Conservation (phyloP, 2,329 filamentous ascomycete species). For the Coniochaeta pulveracea region DNA sequence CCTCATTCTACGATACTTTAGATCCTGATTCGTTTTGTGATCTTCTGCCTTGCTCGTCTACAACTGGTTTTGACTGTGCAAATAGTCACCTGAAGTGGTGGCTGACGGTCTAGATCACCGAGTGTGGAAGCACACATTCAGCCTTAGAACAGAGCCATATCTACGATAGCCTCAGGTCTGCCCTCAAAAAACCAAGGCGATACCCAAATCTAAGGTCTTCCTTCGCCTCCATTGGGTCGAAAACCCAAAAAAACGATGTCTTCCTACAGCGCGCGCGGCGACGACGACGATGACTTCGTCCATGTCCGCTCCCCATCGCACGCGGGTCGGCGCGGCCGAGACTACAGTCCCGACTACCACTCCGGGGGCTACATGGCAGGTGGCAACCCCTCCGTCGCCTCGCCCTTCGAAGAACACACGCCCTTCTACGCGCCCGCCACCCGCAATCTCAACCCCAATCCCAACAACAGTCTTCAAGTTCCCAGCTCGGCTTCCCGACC, state of each 20-base stretch:
- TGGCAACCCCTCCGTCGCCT: slow-evolving; percentile 9
- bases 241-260: slow-evolving; percentile 1
- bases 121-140: no score
- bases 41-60: no score
- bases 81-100: no score
- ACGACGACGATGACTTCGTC: slow-evolving; percentile 6
- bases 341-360: slow-evolving; percentile 19
- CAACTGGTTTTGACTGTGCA: no score
- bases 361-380: slow-evolving; percentile 15
- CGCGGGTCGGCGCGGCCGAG: slow-evolving; percentile 6
- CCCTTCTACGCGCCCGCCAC: slow-evolving; percentile 13
- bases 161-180: no score
- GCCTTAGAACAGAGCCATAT: no score
- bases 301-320: slow-evolving; percentile 4
- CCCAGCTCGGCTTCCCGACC: slow-evolving; percentile 12
- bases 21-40: no score
- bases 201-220: no score
- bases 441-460: slow-evolving; percentile 4
- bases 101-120: no score
- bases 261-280: slow-evolving; percentile 4
- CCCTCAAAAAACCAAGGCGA: no score
- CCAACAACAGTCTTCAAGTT: slow-evolving; percentile 1
- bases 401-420: slow-evolving; percentile 14
- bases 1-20: no score
- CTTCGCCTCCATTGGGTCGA: no score